phyloP scores from a whole-genome alignment of 345 rosid species.

The Brassica rapa region DNA sequence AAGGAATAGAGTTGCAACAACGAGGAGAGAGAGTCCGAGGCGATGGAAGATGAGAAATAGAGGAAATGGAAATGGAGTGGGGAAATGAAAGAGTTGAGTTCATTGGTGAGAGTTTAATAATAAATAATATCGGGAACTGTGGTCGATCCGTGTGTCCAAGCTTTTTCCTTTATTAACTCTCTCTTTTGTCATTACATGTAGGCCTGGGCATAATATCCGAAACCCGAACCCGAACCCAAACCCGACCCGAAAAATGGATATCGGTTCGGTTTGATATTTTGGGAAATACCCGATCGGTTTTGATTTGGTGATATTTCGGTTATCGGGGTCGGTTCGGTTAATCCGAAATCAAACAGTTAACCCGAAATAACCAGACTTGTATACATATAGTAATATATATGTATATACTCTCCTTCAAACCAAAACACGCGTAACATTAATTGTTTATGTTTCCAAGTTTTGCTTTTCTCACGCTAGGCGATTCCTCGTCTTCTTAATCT shows the following conservation, averaged over 20 bases:
- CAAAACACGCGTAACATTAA: neutral
- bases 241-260: neutral
- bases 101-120: slow-evolving; percentile 8
- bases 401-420: too few species aligned
- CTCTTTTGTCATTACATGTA: slow-evolving; percentile 1
- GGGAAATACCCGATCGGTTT: neutral
- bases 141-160: slow-evolving; percentile 15
- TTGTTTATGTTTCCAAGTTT: neutral
- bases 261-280: neutral
- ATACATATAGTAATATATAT: too few species aligned
- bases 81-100: slow-evolving; percentile 9
- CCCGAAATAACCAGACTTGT: neutral
- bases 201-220: neutral
- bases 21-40: neutral
- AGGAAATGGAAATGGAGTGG: slow-evolving; percentile 12
- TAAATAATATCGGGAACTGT: neutral
- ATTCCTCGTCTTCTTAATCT: neutral
- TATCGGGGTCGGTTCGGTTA: neutral
- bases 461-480: neutral
- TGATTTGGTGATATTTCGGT: neutral
- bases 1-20: slow-evolving; percentile 9
- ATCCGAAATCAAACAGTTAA: neutral
- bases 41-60: slow-evolving; percentile 18
- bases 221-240: neutral
- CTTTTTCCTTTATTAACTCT: neutral